These are phyloP conservation scores for Hibiscus tridactylites DNA, from an alignment of 345 rosid species.

Conservation along the genomic window DNA sequence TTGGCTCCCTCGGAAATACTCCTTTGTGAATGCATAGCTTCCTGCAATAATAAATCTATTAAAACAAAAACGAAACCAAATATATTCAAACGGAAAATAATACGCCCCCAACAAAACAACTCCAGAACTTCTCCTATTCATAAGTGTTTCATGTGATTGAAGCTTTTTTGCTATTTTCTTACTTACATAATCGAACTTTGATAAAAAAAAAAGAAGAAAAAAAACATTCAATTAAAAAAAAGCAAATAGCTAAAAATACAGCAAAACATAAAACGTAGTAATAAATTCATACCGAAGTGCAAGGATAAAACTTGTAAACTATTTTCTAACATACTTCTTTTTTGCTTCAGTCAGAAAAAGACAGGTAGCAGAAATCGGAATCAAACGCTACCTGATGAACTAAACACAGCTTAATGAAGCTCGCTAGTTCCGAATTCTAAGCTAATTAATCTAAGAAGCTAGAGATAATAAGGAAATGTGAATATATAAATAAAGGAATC, in stretches of 20 bases:
- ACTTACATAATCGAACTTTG: background rate
- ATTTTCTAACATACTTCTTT: background rate
- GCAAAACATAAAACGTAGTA: background rate
- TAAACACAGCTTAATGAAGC: background rate
- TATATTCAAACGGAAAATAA: background rate
- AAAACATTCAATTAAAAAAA: background rate
- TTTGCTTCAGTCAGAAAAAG: background rate
- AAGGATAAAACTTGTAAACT: background rate
- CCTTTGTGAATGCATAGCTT: conserved; percentile 77
- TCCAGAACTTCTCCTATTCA: background rate
- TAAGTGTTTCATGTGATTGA: background rate
- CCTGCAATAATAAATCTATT: conserved; percentile 31
- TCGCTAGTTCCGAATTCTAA: background rate
- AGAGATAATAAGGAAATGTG: background rate
- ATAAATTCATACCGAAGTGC: background rate
- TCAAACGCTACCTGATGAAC: background rate
- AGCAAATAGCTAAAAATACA: background rate
- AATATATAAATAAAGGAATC: background rate
- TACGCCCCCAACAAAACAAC: background rate
- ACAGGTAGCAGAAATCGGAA: background rate
- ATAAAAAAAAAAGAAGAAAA: background rate
- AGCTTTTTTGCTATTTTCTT: background rate
- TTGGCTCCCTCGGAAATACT: conserved; percentile 83
- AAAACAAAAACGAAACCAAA: background rate
- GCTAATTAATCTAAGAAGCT: background rate